Base-by-base conservation (phyloP, 2,329 filamentous ascomycete species). In the Magnaporthiopsis rhizophila region DNA sequence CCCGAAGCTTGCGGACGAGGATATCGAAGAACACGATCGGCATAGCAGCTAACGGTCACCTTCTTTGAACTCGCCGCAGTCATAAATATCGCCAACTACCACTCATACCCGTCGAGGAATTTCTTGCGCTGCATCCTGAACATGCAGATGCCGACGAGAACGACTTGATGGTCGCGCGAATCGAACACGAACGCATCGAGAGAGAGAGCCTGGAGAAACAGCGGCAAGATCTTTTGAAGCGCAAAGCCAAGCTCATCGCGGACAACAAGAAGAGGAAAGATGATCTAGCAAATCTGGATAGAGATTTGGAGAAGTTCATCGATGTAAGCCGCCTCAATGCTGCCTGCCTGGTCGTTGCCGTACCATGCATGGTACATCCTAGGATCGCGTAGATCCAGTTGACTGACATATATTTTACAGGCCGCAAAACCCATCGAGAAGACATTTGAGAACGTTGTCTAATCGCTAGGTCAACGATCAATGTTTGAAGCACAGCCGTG, bases 231-330 rank as follows among this genome's bases (percentile, higher is more conserved):
- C 80, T 93, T 2, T 78, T 92, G 59, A 92, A 84, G 72, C 78
- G 82, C 63, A 87, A 86, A 71, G 82, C 84, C 69, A 86, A 86
- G 74, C 80, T 87, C 61, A 86, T 85, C 62, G 80, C 83, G 1
- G 84, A 87, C 74, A 97, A 97, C 74, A 96, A 96, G 78, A 92
- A 92, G 77, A 86, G 94, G 69, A 97, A 96, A 74, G 93, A 97
- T 64, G 92, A 98, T 71, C 79, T 99, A 61, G 92, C 90, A 26
- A 97, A 90, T 71, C 79, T 99, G 66, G 95, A 99, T 71, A 89
- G 90, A 72, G 92, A 97, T 75, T 80, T 98, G 65, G 95, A 98
- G 78, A 93, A 91, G 72, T 97, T 97, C 73, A 94, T 97, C 71
- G 92, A 96, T 76, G 90, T 91, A 72, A 72, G 89, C 79, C 28